Evolutionary conservation across 148 eudicot species (phyloP), one percentile per base, ranked within the genome.

Genomic region (Rhododendron mucronatum): DNA sequence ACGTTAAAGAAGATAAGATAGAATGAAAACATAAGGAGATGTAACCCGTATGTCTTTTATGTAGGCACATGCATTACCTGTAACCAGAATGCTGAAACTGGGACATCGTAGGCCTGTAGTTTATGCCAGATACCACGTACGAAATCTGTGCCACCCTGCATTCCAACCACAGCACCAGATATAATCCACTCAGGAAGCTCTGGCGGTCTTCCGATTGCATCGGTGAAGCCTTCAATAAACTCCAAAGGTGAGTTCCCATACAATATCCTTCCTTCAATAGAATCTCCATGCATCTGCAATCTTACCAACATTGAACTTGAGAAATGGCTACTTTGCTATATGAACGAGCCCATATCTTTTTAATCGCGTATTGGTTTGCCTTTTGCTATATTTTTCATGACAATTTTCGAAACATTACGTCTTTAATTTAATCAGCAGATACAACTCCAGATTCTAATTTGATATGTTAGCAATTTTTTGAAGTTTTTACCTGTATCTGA

Each of bases 81-180:
- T 92, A 97, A 89, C 99, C 99, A 97, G 88, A 95, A 95, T 88
- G 98, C 94, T 41, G 99, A 97, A 81, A 97, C 79, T 78, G 99
- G 99, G 53, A 95, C 95, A 84, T 95, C 93, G 63, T 93, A 89
- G 76, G 85, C 81, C 81, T 85, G 86, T 30, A 97, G 87, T 73
- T 87, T 79, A 50, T 93, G 93, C 95, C 95, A 94, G 78, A 94
- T 87, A 73, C 87, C 82, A 9, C 94, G 93, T 37, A 97, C 99
- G 35, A 86, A 86, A 86, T 93, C 93, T 13, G 99, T 94, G 81
- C 99, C 98, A 47, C 99, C 99, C 86, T 97, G 99, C 96, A 97
- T 94, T 84, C 99, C 99, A 44, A 95, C 98, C 48, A 95, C 94
- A 37, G 99, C 98, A 78, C 99, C 98, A 28, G 99, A 93, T 67